Conservation (phyloP, 768 basidiomycete species). For the Trametes punicea region DNA sequence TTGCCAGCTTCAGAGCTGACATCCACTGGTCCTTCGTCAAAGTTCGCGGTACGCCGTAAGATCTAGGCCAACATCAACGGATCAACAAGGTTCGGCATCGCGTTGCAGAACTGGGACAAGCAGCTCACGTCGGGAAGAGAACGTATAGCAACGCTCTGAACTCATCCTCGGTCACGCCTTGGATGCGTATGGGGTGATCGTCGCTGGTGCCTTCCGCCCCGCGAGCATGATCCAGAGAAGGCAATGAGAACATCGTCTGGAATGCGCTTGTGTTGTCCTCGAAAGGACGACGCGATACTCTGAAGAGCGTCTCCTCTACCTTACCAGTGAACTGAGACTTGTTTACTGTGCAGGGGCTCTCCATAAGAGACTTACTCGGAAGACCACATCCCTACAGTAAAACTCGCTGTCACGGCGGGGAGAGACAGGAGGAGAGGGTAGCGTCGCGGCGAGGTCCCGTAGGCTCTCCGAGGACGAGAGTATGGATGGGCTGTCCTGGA, state of each 20-base stretch:
- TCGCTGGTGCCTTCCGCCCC: slow-evolving; percentile 64
- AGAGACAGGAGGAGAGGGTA: neutral
- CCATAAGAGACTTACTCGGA: neutral
- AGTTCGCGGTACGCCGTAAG: neutral
- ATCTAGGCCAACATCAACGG: neutral
- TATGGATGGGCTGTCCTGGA: neutral
- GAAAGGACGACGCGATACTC: slow-evolving; percentile 36
- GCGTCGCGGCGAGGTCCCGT: neutral
- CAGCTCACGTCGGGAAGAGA: slow-evolving; percentile 73
- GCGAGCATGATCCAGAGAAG: slow-evolving; percentile 34
- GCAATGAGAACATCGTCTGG: slow-evolving; percentile 61
- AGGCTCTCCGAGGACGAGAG: neutral
- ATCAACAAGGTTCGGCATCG: neutral
- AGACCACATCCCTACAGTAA: slow-evolving; percentile 13
- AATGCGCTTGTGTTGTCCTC: slow-evolving; percentile 61
- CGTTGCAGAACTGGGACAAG: neutral
- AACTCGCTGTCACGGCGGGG: slow-evolving; percentile 5
- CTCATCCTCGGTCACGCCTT: slow-evolving; percentile 60
- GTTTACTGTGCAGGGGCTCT: no score
- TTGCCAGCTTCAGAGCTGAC: slow-evolving; percentile 16
- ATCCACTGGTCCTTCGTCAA: slow-evolving; percentile 12
- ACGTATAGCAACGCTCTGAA: slow-evolving; percentile 76
- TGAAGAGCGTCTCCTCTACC: slow-evolving; percentile 14
- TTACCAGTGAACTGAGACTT: no score
- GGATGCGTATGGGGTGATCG: slow-evolving; percentile 58